Evolutionary conservation across 2,329 filamentous ascomycete species (phyloP), one percentile per base, ranked within the genome.

Genomic region (Pyrenophora seminiperda): DNA sequence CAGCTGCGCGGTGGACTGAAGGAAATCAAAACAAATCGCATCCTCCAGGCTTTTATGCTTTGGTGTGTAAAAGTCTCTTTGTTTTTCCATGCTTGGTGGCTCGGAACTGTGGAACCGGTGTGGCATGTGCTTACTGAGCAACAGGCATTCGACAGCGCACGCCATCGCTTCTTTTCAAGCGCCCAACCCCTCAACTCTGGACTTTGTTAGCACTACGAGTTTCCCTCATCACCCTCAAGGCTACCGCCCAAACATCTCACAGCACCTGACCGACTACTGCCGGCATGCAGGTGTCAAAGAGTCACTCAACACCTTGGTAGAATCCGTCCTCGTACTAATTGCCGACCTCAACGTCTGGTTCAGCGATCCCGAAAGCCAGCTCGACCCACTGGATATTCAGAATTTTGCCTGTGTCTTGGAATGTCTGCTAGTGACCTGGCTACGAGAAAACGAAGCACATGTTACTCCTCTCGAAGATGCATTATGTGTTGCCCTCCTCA

Each of bases 1-100:
- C 61, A 67, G 41, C 34, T 73, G 40, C 62, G 71, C 11, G 71
- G 71, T 24, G 71, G 71, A 11, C 50, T 74, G 9, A 50, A 42
- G 39, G 63, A 61, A 45, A 66, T 74, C 30, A 62, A 59, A 31
- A 69, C 68, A 15, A 73, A 73, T 50, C 68, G 69, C 41, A 71
- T 72, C n/a, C 53, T 74, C 15, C 70, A 74, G 42, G 68, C 71
- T 18, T 73, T 74, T 65, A 73, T 74, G 63, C 67, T 74, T 56
- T 74, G 71, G 71, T 74, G 60, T 34, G 70, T 71, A 53, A 41
- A 29, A 22, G 20, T 22, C 19, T 13, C 24, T 44, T 37, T 33
- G 27, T 30, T 27, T 51, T 48, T 50, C 39, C 33, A 49, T 38
- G 30, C 30, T 17, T n/a, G n/a, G n/a, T n/a, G n/a, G n/a, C n/a